Percentiles rank a stretch among this genome's conserved stretches.
Conservation (phyloP, 495 filamentous ascomycete genomes). For the Geoglossum glabrum region DNA sequence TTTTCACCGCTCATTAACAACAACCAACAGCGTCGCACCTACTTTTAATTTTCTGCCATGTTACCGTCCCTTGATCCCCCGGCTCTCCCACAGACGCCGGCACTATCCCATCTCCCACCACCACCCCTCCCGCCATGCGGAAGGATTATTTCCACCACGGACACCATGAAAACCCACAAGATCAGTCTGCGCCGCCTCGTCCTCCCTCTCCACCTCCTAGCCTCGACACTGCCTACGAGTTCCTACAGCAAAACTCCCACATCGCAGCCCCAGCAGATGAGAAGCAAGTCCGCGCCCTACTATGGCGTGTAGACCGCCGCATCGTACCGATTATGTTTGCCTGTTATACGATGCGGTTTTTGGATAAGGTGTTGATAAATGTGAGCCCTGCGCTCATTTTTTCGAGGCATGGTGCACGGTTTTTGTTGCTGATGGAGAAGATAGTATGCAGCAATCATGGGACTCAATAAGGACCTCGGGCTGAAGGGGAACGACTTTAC, state of each 20-base stretch:
- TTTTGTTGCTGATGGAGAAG: not conserved
- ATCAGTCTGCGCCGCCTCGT: no score
- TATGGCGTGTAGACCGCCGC: slow-evolving; percentile 31
- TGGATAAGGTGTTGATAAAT: slow-evolving; percentile 46
- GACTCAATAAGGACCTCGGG: slow-evolving; percentile 26
- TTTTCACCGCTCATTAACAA: no score
- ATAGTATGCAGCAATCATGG: slow-evolving; percentile 40
- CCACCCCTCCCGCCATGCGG: no score
- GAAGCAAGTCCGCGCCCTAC: slow-evolving; percentile 12
- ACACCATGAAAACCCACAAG: no score
- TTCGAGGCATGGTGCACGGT: not conserved
- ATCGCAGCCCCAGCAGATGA: slow-evolving; percentile 9
- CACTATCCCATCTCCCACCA: no score
- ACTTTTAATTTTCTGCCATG: no score
- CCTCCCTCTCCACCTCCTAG: not conserved
- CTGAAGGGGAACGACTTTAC: slow-evolving; percentile 33
- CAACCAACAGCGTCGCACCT: no score
- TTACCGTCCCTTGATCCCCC: no score
- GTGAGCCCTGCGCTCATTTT: no score
- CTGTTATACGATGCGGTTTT: slow-evolving; percentile 42
- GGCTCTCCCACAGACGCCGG: no score
- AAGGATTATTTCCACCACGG: no score
- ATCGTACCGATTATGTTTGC: slow-evolving; percentile 39
- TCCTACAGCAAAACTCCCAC: slow-evolving; percentile 15
- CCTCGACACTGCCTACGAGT: slow-evolving; percentile 20